Evolutionary conservation across 169 alveolate species (phyloP), one percentile per base, ranked within the genome.

Genomic region (Condylostoma magnum): DNA sequence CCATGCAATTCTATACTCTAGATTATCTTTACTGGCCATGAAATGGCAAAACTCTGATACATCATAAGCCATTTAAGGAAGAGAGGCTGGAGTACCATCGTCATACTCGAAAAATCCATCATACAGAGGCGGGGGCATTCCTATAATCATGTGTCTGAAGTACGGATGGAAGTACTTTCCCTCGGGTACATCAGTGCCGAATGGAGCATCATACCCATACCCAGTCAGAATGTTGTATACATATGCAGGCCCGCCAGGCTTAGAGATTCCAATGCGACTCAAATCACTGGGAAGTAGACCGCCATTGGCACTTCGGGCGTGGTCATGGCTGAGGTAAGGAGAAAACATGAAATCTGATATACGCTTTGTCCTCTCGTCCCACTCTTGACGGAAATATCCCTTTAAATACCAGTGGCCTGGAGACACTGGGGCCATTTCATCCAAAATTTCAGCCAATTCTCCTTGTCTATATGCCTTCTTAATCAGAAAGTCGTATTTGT

Each of bases 251-350:
- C 97, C 97, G 56, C 93, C 89, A 72, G 94, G 95, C 71, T 96
- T 81, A 5, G 96, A 97, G 36, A 96, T 76, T 50, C 95, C 90
- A 69, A 95, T 97, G 76, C 94, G 86, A 41, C 99, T 91, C 27
- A 97, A 87, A 57, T 97, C 99, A 38, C 98, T 97, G 12, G 99
- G 99, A 81, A 94, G 84, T 43, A 97, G 96, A 34, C 99, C 99
- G 46, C 96, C 96, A 82, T 97, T 97, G 76, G 99, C 99, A 74
- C 77, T 90, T 54, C 98, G 89, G 53, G 99, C 99, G 38, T 89
- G 80, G 79, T 89, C 93, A 38, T 83, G 77, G 20, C 92, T 76
- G 84, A 85, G 76, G 57, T 89, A 89, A 22, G 95, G 92, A 2
- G 95, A 80, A 74, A 87, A 89, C 66, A 89, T 89, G 68, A 85